Conservation (phyloP, 2,329 filamentous ascomycete species). For the Parastagonospora avenae region DNA sequence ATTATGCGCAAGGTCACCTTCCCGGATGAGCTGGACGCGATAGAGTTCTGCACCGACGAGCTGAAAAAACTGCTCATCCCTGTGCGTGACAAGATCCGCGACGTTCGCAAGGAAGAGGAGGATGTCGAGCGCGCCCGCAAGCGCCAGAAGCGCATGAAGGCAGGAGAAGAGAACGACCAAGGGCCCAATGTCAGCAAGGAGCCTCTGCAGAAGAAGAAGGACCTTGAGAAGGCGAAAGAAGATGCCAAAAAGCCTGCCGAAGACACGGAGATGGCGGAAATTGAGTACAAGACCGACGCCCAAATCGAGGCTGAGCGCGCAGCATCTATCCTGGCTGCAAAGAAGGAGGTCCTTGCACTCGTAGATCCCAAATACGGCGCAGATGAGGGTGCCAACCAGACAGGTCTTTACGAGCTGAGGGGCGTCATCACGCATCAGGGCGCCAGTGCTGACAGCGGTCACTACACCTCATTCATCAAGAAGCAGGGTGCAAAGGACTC, state of each 20-base stretch:
- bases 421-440: constrained; percentile 97
- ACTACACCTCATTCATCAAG: constrained; percentile 98
- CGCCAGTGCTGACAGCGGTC: constrained; percentile 93
- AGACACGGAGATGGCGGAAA: constrained; percentile 73
- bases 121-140: constrained; percentile 92
- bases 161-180: constrained; percentile 59
- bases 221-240: constrained; percentile 49
- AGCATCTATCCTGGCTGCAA: constrained; percentile 74
- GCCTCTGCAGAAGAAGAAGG: constrained; percentile 57
- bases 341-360: constrained; percentile 83
- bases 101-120: constrained; percentile 92
- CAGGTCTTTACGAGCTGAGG: constrained; percentile 91
- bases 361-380: constrained; percentile 75
- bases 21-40: constrained; percentile 86
- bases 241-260: constrained; percentile 58
- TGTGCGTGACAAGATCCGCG: constrained; percentile 93
- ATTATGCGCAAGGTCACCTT: constrained; percentile 99
- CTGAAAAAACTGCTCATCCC: constrained; percentile 82
- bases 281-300: constrained; percentile 88
- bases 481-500: constrained; percentile 77
- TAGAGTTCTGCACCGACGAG: constrained; percentile 95
- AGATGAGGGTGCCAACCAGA: constrained; percentile 87
- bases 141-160: constrained; percentile 76
- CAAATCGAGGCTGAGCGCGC: constrained; percentile 87
- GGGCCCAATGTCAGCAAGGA: constrained; percentile 54